These are phyloP conservation scores for Mucor saturninus DNA, from an alignment of 371 early-diverging fungal genomes.

Conservation along the genomic window DNA sequence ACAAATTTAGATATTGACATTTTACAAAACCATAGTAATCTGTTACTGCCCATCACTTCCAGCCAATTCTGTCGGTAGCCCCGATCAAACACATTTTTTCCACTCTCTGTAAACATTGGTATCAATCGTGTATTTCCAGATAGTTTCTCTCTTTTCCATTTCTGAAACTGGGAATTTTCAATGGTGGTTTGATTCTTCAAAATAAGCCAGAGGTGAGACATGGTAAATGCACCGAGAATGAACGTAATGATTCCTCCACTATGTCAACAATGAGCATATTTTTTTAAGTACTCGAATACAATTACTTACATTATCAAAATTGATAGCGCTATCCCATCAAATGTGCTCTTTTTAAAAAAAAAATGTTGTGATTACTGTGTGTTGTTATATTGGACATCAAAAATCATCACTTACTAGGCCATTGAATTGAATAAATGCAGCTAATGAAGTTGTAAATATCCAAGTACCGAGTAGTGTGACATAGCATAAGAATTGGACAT, in stretches of 20 bases:
- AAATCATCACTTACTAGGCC: slow-evolving; percentile 26
- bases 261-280: neutral
- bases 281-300: neutral
- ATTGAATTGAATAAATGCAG: slow-evolving; percentile 33
- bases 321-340: slow-evolving; percentile 33
- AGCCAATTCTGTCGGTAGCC: slow-evolving; percentile 39
- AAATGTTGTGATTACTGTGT: neutral
- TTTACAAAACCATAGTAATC: slow-evolving; percentile 42
- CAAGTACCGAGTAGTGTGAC: slow-evolving; percentile 35
- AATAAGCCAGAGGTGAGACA: slow-evolving; percentile 51
- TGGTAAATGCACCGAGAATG: slow-evolving; percentile 44
- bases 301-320: slow-evolving; percentile 36
- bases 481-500: slow-evolving; percentile 56
- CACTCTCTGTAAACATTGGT: slow-evolving; percentile 32
- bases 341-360: slow-evolving; percentile 16
- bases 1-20: neutral
- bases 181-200: slow-evolving; percentile 56
- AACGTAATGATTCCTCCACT: slow-evolving; percentile 36
- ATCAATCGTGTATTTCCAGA: slow-evolving; percentile 11
- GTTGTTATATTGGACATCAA: neutral
- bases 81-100: slow-evolving; percentile 46
- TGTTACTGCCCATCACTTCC: slow-evolving; percentile 38
- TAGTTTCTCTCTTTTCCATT: slow-evolving; percentile 29
- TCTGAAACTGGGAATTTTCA: slow-evolving; percentile 43
- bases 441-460: slow-evolving; percentile 39